Base-by-base conservation (phyloP, 805 yeast genomes). In the Blastobotrys terrestris region DNA sequence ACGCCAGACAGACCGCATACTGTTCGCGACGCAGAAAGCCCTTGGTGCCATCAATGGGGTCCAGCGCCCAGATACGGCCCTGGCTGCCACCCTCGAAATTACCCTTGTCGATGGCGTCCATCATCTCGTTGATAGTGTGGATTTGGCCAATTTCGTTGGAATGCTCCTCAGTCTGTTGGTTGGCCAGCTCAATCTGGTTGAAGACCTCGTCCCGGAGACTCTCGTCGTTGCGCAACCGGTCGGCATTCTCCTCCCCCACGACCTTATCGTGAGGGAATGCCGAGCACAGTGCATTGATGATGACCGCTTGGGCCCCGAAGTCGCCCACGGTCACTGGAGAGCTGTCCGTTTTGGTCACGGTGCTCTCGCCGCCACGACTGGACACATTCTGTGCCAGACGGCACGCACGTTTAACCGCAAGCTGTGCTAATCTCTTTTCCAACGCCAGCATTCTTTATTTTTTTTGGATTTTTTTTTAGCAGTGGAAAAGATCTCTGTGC, bases 41-140 rank as follows among this genome's bases (percentile, higher is more conserved):
- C 67, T 84, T 94, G 18, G 99, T 94, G 5, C 99, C 99, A 65
- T 94, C 99, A 56, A 94, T 91, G 41, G 99, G 99, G 65, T 94
- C 99, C 63, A 94, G 72, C 0, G 97, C 96, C 99, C 99, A 94
- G 66, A 88, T 82, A 56, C 99, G 76, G 20, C 96, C 95, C 39
- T 68, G 73, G 31, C 71, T 60, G 3, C 97, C 96, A 51, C 97
- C 98, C 56, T 76, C 67, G 41, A 86, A 87, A 63, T 79, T 77
- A 47, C 99, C 99, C 55, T 76, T 70, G 65, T 90, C 96, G 53
- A 94, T 86, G 21, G 85, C 75, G 3, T 78, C 74, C 58, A 78
- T 77, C 48, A 92, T 76, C 31, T 78, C 76, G 0, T 75, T 73
- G 31, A 77, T 64, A 2, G 74, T 64, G 8, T 62, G 56, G 43